These are phyloP conservation scores for Asterochloris sp. DNA, from an alignment of 139 green algal genomes.

Conservation along the genomic window DNA sequence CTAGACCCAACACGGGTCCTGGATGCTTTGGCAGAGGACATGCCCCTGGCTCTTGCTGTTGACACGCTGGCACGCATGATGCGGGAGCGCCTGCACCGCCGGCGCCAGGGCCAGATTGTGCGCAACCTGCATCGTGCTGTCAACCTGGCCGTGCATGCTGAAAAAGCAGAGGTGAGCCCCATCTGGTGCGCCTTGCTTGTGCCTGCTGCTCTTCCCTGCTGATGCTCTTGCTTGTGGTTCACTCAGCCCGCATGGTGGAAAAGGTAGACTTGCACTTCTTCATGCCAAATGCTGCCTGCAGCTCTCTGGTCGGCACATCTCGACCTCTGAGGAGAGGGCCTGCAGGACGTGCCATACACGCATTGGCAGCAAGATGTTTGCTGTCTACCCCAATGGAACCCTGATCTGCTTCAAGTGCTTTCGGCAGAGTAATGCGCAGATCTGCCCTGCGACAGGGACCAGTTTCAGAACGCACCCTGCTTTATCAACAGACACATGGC, in stretches of 20 bases:
- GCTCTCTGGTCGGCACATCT: slow-evolving; percentile 18
- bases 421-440: neutral
- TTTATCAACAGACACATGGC: slow-evolving; percentile 6
- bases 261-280: neutral
- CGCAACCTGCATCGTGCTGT: slow-evolving; percentile 15
- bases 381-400: slow-evolving; percentile 27
- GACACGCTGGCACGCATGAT: slow-evolving; percentile 57
- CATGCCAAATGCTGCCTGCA: slow-evolving; percentile 4
- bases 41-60: slow-evolving; percentile 59
- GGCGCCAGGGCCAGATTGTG: slow-evolving; percentile 31
- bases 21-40: slow-evolving; percentile 49
- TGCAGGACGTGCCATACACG: slow-evolving; percentile 46
- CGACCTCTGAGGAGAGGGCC: slow-evolving; percentile 34
- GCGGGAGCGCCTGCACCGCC: slow-evolving; percentile 54
- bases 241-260: neutral
- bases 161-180: slow-evolving; percentile 17
- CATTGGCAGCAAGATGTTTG: slow-evolving; percentile 53
- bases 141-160: slow-evolving; percentile 4
- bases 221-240: neutral
- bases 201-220: neutral
- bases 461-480: slow-evolving; percentile 6
- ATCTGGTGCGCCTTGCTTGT: neutral
- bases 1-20: slow-evolving; percentile 63
- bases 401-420: slow-evolving; percentile 37
- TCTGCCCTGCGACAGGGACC: slow-evolving; percentile 15